phyloP scores from a whole-genome alignment of 495 filamentous ascomycete genomes.

The Thermothielavioides terrestris region DNA sequence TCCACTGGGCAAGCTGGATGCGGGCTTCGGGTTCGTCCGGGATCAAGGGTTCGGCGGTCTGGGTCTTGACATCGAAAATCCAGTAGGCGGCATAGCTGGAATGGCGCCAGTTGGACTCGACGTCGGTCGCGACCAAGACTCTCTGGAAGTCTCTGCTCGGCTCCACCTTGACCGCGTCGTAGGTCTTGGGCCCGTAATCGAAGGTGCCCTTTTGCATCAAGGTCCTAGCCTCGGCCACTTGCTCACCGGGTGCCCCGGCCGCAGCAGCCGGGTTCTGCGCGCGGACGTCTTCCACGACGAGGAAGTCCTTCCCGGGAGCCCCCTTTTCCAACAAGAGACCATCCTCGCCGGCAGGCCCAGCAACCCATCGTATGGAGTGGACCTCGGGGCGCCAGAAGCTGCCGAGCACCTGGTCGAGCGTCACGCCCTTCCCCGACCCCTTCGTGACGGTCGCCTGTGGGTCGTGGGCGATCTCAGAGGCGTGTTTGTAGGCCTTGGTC shows the following conservation, averaged over 20 bases:
- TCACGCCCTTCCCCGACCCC: constrained; percentile 69
- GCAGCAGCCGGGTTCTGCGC: constrained; percentile 29
- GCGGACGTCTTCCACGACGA: constrained; percentile 82
- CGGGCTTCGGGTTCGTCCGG: constrained; percentile 55
- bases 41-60: constrained; percentile 70
- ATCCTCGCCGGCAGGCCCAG: constrained; percentile 75
- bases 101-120: constrained; percentile 74
- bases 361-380: constrained; percentile 82
- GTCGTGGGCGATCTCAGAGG: constrained; percentile 54
- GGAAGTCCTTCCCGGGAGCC: constrained; percentile 52
- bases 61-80: constrained; percentile 85
- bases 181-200: constrained; percentile 40
- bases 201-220: constrained; percentile 67
- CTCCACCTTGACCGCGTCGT: constrained; percentile 51
- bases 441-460: constrained; percentile 53
- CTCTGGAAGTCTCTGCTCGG: constrained; percentile 78
- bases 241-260: constrained; percentile 25
- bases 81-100: constrained; percentile 80
- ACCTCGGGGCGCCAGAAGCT: constrained; percentile 61
- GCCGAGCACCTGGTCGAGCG: constrained; percentile 66
- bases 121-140: constrained; percentile 67
- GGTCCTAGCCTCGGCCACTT: constrained; percentile 45
- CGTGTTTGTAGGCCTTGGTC: constrained; percentile 54
- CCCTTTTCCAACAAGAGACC: constrained; percentile 68
- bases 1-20: constrained; percentile 84